Percentiles rank a stretch among this genome's conserved stretches.
Evolutionary conservation across 169 alveolate genomes (phyloP).

Genomic region (Ichthyophthirius multifiliis): DNA sequence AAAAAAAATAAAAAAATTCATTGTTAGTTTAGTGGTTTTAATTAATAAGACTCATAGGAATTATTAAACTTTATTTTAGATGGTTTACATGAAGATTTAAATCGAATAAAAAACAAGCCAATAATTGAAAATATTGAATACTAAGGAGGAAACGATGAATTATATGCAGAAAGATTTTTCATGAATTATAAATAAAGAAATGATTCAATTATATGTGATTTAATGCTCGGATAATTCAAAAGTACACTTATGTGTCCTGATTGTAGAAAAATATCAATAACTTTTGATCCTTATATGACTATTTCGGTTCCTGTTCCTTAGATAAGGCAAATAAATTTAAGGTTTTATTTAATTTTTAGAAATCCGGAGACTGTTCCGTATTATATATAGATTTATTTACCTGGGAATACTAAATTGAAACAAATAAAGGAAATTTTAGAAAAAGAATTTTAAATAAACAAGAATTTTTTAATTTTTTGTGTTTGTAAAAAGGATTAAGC

Average conservation of each 20-base stretch:
- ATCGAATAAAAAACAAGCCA: constrained; percentile 87
- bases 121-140: constrained; percentile 61
- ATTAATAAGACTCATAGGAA: constrained; percentile 91
- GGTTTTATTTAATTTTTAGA: constrained; percentile 22
- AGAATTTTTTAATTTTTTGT: too few species aligned
- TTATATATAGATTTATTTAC: too few species aligned
- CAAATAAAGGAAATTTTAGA: too few species aligned
- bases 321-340: constrained; percentile 14
- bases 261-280: constrained; percentile 79
- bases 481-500: too few species aligned
- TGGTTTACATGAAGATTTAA: constrained; percentile 92
- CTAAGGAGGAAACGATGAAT: constrained; percentile 67
- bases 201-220: constrained; percentile 84
- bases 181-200: constrained; percentile 81
- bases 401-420: too few species aligned
- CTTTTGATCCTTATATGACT: constrained; percentile 86
- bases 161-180: constrained; percentile 72
- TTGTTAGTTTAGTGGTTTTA: constrained; percentile 80
- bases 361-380: constrained; percentile 7
- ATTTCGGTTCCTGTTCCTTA: constrained; percentile 63
- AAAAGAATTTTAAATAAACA: too few species aligned
- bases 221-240: constrained; percentile 89
- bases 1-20: background rate
- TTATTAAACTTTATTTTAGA: constrained; percentile 84
- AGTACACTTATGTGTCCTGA: constrained; percentile 82